Evolutionary conservation across 257 asterid genomes (phyloP), one percentile per base, ranked within the genome.

Genomic region (Salvia miltiorrhiza): DNA sequence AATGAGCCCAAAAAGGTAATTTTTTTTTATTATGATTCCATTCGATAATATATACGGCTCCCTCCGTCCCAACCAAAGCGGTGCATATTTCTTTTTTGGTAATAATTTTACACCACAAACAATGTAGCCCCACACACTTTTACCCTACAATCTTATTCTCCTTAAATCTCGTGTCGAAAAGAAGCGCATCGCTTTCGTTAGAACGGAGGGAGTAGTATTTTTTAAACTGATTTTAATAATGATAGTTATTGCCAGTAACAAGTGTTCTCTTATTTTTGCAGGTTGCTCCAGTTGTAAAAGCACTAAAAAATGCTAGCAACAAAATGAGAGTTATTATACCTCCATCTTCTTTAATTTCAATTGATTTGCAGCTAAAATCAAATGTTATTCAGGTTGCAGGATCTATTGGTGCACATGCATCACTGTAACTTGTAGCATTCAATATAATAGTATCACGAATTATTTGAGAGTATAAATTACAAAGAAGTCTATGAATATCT

Each of bases 1-100:
- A 69, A n/a, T 26, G 60, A 83, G 54, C 96, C 92, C 28, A 80
- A 50, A 9, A 92, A 86, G 92, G 98, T 87, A 78, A 2, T 58
- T 41, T 7, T 52, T 55, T 33, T n/a, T n/a, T n/a, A n/a, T n/a
- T n/a, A n/a, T n/a, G n/a, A n/a, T n/a, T n/a, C n/a, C n/a, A n/a
- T n/a, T n/a, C n/a, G n/a, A n/a, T n/a, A n/a, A n/a, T n/a, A n/a
- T n/a, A n/a, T n/a, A n/a, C n/a, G n/a, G n/a, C n/a, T n/a, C n/a
- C n/a, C n/a, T n/a, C n/a, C n/a, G n/a, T n/a, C n/a, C n/a, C n/a
- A n/a, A n/a, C n/a, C n/a, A n/a, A n/a, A n/a, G n/a, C n/a, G n/a
- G n/a, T n/a, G n/a, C n/a, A n/a, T n/a, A n/a, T n/a, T n/a, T n/a
- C n/a, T n/a, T n/a, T n/a, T n/a, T n/a, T n/a, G n/a, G n/a, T n/a